Percentiles rank a stretch among this genome's conserved stretches.
Conservation (phyloP, 805 yeast genomes). For the Tetrapisispora iriomotensis region DNA sequence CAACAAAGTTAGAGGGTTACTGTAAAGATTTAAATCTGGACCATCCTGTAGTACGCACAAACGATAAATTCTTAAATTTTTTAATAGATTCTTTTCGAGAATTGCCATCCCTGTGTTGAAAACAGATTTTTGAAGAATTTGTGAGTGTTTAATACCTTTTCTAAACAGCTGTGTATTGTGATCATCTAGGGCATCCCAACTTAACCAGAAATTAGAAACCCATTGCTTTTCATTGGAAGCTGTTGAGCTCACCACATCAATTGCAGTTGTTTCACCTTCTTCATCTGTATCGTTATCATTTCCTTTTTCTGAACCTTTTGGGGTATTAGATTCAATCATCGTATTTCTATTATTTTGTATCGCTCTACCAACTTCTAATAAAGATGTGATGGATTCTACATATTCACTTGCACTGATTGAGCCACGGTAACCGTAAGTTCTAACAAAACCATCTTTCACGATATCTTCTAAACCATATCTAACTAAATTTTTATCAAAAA, state of each 20-base stretch:
- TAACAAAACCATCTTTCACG: conserved; percentile 73
- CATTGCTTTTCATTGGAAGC: conserved; percentile 38
- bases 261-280: conserved; percentile 19
- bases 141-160: conserved; percentile 74
- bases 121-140: conserved; percentile 67
- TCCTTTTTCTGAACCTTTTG: conserved; percentile 22
- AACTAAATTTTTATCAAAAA: conserved; percentile 61
- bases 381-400: conserved; percentile 79
- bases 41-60: conserved; percentile 85
- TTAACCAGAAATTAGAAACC: conserved; percentile 64
- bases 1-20: conserved; percentile 76
- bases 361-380: conserved; percentile 56
- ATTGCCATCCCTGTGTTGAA: conserved; percentile 86
- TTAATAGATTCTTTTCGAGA: conserved; percentile 70
- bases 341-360: conserved; percentile 5
- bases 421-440: conserved; percentile 83
- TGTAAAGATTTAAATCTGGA: conserved; percentile 66
- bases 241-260: conserved; percentile 4
- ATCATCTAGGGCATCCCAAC: conserved; percentile 53
- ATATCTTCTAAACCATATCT: conserved; percentile 76
- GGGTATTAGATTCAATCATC: conserved; percentile 20
- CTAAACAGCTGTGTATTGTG: conserved; percentile 29
- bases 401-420: conserved; percentile 85
- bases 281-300: conserved; percentile 23
- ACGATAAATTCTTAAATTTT: conserved; percentile 69